Evolutionary conservation across 768 basidiomycete genomes (phyloP).

Genomic region (Pleurotus platypus): DNA sequence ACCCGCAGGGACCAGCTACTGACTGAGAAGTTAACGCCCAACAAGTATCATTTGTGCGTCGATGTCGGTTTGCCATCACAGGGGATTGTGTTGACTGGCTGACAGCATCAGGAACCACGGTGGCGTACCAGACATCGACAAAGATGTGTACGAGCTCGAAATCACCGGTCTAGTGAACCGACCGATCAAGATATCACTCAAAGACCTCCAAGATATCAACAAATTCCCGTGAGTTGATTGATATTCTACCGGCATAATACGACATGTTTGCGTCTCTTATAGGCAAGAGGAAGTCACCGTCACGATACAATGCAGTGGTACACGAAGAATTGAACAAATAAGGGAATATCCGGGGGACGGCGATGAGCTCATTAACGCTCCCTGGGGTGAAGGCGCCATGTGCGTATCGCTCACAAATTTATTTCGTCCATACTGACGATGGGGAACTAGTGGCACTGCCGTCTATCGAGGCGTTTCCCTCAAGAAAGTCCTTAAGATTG

Average conservation of each 20-base stretch:
- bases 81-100: background rate
- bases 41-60: conserved; percentile 46
- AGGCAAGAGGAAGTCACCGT: conserved; percentile 48
- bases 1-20: conserved; percentile 40
- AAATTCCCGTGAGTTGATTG: conserved; percentile 37
- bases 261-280: background rate
- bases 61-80: background rate
- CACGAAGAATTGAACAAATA: conserved; percentile 50
- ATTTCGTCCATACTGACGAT: background rate
- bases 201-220: conserved; percentile 42
- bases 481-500: conserved; percentile 50
- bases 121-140: conserved; percentile 46
- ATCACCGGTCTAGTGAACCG: conserved; percentile 49
- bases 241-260: background rate
- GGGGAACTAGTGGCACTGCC: conserved; percentile 38
- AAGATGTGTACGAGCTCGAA: conserved; percentile 43
- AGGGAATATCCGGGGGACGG: conserved; percentile 50
- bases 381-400: conserved; percentile 44
- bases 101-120: conserved; percentile 51
- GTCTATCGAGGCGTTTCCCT: conserved; percentile 50
- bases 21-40: conserved; percentile 42
- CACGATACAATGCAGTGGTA: conserved; percentile 54
- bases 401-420: conserved; percentile 16
- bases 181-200: conserved; percentile 38
- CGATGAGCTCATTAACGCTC: conserved; percentile 49